Evolutionary conservation across 371 early-diverging fungal species (phyloP).

Genomic region (Basidiobolus meristosporus): DNA sequence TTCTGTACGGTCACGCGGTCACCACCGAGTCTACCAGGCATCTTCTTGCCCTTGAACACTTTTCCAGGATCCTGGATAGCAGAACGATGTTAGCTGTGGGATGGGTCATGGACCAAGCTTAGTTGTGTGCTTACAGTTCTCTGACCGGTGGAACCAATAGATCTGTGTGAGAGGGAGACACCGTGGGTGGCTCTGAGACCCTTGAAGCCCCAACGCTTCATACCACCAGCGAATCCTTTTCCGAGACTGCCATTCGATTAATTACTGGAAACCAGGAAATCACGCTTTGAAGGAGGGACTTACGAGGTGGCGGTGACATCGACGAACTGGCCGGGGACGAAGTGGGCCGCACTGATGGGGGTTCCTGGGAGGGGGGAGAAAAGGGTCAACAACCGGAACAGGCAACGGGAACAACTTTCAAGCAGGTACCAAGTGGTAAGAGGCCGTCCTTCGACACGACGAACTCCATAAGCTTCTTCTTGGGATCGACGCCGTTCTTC

Average conservation of each 20-base stretch:
- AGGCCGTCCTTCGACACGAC: slow-evolving; percentile 68
- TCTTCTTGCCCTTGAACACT: slow-evolving; percentile 93
- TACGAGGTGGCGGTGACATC: slow-evolving; percentile 73
- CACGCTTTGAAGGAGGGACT: slow-evolving; percentile 7
- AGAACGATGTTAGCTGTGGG: slow-evolving; percentile 2
- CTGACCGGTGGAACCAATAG: slow-evolving; percentile 87
- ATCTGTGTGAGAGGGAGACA: slow-evolving; percentile 78
- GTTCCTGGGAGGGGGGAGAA: slow-evolving; percentile 19
- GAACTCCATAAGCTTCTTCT: slow-evolving; percentile 65
- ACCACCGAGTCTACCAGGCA: slow-evolving; percentile 93
- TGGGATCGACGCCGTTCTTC: slow-evolving; percentile 46
- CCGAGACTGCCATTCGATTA: slow-evolving; percentile 33
- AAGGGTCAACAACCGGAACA: background rate
- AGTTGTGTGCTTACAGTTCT: slow-evolving; percentile 30
- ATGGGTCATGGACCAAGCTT: background rate
- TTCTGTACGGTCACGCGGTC: slow-evolving; percentile 62
- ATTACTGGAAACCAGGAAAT: background rate
- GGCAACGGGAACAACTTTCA: background rate
- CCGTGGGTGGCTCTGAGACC: slow-evolving; percentile 91
- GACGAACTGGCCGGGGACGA: slow-evolving; percentile 86
- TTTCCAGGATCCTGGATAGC: slow-evolving; percentile 54
- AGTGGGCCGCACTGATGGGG: slow-evolving; percentile 63
- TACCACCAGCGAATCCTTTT: slow-evolving; percentile 93
- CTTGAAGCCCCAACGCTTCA: slow-evolving; percentile 90
- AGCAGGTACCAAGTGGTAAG: slow-evolving; percentile 47